Conservation (phyloP, 768 basidiomycete genomes). For the Leccinum disarticulatum region DNA sequence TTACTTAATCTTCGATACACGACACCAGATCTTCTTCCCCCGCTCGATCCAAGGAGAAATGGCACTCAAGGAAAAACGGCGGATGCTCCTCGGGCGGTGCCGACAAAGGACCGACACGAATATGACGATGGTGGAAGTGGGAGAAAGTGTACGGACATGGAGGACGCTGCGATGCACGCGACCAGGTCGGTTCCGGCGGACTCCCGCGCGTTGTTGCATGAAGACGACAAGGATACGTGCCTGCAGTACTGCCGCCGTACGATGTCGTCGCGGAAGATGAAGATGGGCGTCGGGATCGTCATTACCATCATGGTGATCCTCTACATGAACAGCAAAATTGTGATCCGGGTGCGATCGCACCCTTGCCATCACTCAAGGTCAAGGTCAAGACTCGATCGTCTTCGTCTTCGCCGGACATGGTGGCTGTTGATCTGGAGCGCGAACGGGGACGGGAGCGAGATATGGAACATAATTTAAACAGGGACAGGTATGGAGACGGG, state of each 20-base stretch:
- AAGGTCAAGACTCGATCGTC: too few species aligned
- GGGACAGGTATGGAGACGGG: too few species aligned
- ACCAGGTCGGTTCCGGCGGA: neutral
- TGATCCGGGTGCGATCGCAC: neutral
- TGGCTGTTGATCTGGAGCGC: too few species aligned
- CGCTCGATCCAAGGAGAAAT: conserved; percentile 72
- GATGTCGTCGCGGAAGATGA: neutral
- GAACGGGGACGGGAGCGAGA: too few species aligned
- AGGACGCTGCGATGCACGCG: neutral
- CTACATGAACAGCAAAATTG: neutral
- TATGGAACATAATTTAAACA: too few species aligned
- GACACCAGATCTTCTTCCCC: conserved; percentile 75
- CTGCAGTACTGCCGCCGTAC: neutral
- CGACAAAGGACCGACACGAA: neutral
- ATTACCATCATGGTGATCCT: too few species aligned
- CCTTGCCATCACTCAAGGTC: neutral
- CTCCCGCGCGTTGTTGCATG: neutral
- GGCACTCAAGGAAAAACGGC: conserved; percentile 46
- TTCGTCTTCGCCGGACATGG: too few species aligned
- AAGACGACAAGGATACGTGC: neutral
- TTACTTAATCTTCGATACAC: too few species aligned
- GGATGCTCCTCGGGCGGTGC: conserved; percentile 3
- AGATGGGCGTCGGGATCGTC: neutral
- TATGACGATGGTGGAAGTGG: neutral
- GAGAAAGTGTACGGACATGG: neutral